Conservation (phyloP, 202 grass and related monocot species). For the Schoenoplectus tabernaemontani region DNA sequence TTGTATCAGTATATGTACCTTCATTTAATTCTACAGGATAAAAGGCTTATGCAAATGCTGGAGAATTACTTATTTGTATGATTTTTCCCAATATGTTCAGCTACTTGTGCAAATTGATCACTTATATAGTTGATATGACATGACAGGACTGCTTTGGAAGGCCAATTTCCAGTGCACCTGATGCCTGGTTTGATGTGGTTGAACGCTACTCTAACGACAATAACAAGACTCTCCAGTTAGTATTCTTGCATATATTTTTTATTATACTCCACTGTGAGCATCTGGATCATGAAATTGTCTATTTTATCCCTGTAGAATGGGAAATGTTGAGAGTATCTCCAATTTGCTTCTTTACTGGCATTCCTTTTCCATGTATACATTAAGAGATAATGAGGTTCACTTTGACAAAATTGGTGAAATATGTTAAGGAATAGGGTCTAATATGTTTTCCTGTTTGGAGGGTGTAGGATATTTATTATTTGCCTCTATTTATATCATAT, state of each 20-base stretch:
- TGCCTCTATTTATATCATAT: not conserved
- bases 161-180: conserved; percentile 68
- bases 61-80: not conserved
- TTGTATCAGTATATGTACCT: not conserved
- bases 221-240: conserved; percentile 73
- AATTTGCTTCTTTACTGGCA: not conserved
- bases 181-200: conserved; percentile 87
- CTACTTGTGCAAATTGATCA: not conserved
- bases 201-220: conserved; percentile 60
- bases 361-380: not conserved
- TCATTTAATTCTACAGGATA: not conserved
- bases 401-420: not conserved
- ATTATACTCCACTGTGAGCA: not conserved
- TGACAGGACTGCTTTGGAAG: conserved; percentile 62
- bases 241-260: not conserved
- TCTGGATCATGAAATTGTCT: not conserved
- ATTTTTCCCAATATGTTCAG: not conserved
- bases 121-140: not conserved
- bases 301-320: not conserved
- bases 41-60: not conserved
- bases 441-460: not conserved
- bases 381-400: not conserved
- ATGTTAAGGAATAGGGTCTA: not conserved
- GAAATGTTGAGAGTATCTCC: not conserved
- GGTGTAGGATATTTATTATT: not conserved